Percentiles rank a stretch among this genome's conserved stretches.
Conservation (phyloP, 2,329 filamentous ascomycete species). For the Aspergillus ustus region DNA sequence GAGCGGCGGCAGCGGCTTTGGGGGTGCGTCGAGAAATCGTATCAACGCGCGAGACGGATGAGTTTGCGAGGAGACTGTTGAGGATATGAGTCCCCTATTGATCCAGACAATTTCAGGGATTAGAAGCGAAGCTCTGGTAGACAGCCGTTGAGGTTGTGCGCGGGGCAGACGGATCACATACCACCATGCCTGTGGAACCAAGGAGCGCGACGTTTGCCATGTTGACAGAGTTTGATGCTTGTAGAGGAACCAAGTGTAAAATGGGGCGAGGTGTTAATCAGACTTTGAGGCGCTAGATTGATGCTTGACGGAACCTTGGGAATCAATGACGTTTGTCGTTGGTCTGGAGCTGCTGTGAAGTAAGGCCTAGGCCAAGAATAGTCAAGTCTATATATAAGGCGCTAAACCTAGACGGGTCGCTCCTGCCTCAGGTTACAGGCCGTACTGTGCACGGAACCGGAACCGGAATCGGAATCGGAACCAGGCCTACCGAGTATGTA, state of each 20-base stretch:
- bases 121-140: background rate
- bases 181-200: constrained; percentile 56
- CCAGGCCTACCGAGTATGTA: too few species aligned
- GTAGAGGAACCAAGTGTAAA: background rate
- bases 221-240: background rate
- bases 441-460: background rate
- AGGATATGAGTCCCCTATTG: constrained; percentile 75
- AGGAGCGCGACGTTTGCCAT: constrained; percentile 53
- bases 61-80: constrained; percentile 49
- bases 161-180: constrained; percentile 37
- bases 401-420: background rate
- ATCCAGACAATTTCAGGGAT: constrained; percentile 33
- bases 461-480: background rate
- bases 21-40: constrained; percentile 52
- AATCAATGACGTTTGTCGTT: constrained; percentile 4
- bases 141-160: background rate
- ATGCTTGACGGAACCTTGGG: background rate
- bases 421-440: constrained; percentile 12
- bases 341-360: background rate
- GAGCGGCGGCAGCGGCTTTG: constrained; percentile 49
- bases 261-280: background rate
- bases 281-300: background rate
- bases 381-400: background rate
- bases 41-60: constrained; percentile 46
- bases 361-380: background rate